Conservation (phyloP, 192 early-diverging fungal genomes). For the Coemansia sp. region DNA sequence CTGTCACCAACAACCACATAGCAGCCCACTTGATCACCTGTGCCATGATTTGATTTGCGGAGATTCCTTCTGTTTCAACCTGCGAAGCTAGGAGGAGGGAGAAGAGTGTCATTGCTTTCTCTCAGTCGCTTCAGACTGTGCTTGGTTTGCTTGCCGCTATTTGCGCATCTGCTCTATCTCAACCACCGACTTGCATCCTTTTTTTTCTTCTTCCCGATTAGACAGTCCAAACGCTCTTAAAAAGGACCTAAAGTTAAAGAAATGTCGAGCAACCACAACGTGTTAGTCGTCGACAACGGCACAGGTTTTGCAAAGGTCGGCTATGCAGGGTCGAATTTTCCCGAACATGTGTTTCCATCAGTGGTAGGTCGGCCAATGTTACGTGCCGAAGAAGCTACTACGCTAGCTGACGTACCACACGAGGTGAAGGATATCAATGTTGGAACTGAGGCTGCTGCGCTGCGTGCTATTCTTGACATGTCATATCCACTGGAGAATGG, state of each 20-base stretch:
- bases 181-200: not conserved
- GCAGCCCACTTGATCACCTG: not conserved
- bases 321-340: constrained; percentile 94
- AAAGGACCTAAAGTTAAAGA: not conserved
- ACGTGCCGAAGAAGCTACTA: constrained; percentile 86
- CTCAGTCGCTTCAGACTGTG: not conserved
- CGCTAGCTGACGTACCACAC: constrained; percentile 53
- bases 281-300: constrained; percentile 82
- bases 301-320: constrained; percentile 98
- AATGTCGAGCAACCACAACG: constrained; percentile 55
- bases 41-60: not conserved
- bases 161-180: not conserved
- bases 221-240: not conserved
- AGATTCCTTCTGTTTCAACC: not conserved
- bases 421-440: constrained; percentile 95
- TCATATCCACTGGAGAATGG: constrained; percentile 99
- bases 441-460: constrained; percentile 91
- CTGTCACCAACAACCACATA: too few relatives aligned
- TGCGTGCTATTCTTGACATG: constrained; percentile 89
- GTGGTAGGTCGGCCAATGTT: constrained; percentile 98
- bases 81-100: not conserved
- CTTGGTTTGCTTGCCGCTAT: not conserved
- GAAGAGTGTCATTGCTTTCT: not conserved
- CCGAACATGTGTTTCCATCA: constrained; percentile 91
- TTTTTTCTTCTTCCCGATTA: constrained; percentile 5